Percentiles rank a stretch among this genome's conserved stretches.
phyloP scores from a whole-genome alignment of 2,329 filamentous ascomycete species.

The Ascochyta fabae region DNA sequence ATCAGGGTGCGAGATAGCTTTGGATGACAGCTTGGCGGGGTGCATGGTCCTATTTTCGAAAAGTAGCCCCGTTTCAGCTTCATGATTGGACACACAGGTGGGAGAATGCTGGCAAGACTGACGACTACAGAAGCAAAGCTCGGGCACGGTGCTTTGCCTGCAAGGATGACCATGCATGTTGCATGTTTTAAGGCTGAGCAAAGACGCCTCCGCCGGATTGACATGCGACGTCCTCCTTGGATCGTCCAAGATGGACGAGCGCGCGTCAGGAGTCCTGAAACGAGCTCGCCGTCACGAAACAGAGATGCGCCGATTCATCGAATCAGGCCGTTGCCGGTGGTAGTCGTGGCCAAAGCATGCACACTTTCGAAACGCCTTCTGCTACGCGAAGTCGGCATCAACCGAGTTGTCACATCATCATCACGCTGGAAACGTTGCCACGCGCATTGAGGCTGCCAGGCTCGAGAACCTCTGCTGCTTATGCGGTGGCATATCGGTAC shows the following conservation, averaged over 20 bases:
- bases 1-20: slow-evolving; percentile 9
- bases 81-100: slow-evolving; percentile 30
- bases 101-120: slow-evolving; percentile 12
- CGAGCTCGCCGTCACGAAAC: slow-evolving; percentile 32
- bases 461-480: background rate
- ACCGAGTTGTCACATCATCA: slow-evolving; percentile 22
- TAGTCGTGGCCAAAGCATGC: slow-evolving; percentile 11
- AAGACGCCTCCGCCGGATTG: slow-evolving; percentile 9
- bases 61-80: slow-evolving; percentile 19
- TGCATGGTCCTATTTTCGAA: slow-evolving; percentile 20
- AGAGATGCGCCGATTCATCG: slow-evolving; percentile 20
- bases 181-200: slow-evolving; percentile 22
- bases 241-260: slow-evolving; percentile 30
- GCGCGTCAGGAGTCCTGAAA: slow-evolving; percentile 26
- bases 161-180: slow-evolving; percentile 10
- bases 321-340: slow-evolving; percentile 10
- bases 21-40: slow-evolving; percentile 22
- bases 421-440: slow-evolving; percentile 10
- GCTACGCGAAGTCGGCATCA: slow-evolving; percentile 20
- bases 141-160: slow-evolving; percentile 8
- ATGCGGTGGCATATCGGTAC: slow-evolving; percentile 7
- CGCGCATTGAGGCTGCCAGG: slow-evolving; percentile 10
- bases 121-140: slow-evolving; percentile 10
- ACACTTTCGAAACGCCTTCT: slow-evolving; percentile 27
- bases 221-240: slow-evolving; percentile 23